Evolutionary conservation across 495 filamentous ascomycete species (phyloP), one percentile per base, ranked within the genome.

Genomic region (Clavariopsis aquatica): DNA sequence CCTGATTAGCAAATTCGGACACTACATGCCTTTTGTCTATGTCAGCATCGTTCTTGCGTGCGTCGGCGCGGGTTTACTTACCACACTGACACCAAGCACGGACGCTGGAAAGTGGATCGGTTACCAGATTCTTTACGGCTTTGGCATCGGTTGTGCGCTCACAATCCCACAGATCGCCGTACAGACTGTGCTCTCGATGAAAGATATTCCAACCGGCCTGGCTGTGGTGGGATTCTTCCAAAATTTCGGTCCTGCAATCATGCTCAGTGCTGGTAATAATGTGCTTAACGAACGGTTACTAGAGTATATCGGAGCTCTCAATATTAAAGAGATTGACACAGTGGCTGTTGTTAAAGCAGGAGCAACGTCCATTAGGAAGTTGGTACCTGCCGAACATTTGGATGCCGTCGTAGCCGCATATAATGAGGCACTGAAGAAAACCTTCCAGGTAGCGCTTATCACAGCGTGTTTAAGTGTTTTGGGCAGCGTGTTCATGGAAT

Each of bases 221-320:
- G 62, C 46, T 4, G 29, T 72, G 1, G 60, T 72, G 19, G 65
- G 71, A 26, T 73, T 75, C 62, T 29, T 41, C 17, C 73, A 73
- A 41, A n/a, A 52, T 1, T 52, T 74, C 15, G 70, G 72, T 1
- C 64, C 64, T 23, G 72, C 73, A 9, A 49, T 75, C n/a, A 64
- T 74, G 36, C 46, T 75, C 15, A 52, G 55, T 26, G 71, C 71
- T 10, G 64, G 47, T 0, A 62, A 74, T 45, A 75, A 75, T 47
- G 60, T 75, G 29, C 68, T 75, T 60, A 47, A 43, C 27, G 41
- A 49, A 12, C 46, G 46, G 10, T 47, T 72, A 10, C 51, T 73
- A 47, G 46, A 23, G 13, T 53, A 62, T 5, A 49, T 72, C 22
- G 29, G 12, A 6, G 29, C 36, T 4, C 19, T 52, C 13, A 29